A percentile compares a stretch with the other conserved stretches of the same genome.
Evolutionary conservation across 345 rosid genomes (phyloP).

Genomic region (Combretum micranthum): DNA sequence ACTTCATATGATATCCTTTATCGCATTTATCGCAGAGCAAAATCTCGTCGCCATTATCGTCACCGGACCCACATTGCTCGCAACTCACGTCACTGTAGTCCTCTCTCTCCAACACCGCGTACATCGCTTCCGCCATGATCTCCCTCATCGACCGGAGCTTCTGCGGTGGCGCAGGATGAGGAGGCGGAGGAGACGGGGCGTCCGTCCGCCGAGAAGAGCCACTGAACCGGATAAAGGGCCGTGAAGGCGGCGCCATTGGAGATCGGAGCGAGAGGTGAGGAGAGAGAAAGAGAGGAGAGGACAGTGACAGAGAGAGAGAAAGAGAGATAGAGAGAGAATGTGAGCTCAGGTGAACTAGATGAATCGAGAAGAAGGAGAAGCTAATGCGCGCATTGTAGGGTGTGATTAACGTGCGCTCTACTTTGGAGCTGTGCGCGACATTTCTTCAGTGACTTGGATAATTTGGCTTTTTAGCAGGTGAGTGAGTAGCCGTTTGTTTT

Average conservation of each 20-base stretch:
- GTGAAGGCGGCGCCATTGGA: slow-evolving; percentile 16
- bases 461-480: no score
- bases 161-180: slow-evolving; percentile 40
- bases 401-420: no score
- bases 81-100: slow-evolving; percentile 48
- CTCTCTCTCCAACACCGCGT: slow-evolving; percentile 31
- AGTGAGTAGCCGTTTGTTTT: no score
- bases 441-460: no score
- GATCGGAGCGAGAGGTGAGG: slow-evolving; percentile 22
- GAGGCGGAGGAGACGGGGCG: slow-evolving; percentile 32
- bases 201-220: slow-evolving; percentile 39
- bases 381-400: no score
- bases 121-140: slow-evolving; percentile 40
- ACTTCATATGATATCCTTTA: slow-evolving; percentile 82
- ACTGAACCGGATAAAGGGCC: slow-evolving; percentile 21
- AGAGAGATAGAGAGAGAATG: no score
- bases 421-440: no score
- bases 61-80: slow-evolving; percentile 71
- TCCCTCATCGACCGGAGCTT: slow-evolving; percentile 51
- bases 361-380: no score
- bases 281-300: slow-evolving; percentile 8
- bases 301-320: no score
- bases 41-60: slow-evolving; percentile 49
- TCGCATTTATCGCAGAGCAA: slow-evolving; percentile 84
- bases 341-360: no score